Evolutionary conservation across 768 basidiomycete species (phyloP), one percentile per base, ranked within the genome.

Genomic region (Suillus cothurnatus): DNA sequence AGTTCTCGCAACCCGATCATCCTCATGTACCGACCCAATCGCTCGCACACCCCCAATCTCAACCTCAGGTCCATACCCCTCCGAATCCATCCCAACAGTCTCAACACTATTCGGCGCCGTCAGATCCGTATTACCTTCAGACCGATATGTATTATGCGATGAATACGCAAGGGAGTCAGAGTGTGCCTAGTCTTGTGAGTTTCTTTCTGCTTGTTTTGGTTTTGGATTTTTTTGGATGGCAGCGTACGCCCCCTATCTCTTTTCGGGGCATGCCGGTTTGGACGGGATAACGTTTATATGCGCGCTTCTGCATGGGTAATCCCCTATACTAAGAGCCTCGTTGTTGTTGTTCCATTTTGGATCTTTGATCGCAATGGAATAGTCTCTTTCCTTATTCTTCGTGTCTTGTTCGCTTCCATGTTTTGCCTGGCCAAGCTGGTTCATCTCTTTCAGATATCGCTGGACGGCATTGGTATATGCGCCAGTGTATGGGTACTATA

Each of bases 151-250:
- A 68, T 50, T 69, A 69, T 57, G 53, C 64, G 34, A 34, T 52
- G 23, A 59, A 41, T 41, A 19, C 39, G 15, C 75, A 62, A n/a
- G 63, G 63, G 14, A 65, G 55, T 52, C 70, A 47, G 47, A 71
- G 69, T 19, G 17, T 68, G n/a, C 67, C 75, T n/a, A 72, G 73
- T 0, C 66, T 75, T 2, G 74, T 75, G 34, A 67, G 74, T 75
- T 14, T 43, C 56, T 31, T 36, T 61, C 23, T 52, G 4, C 26
- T 28, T 19, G 4, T 52, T 19, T 8, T 19, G 8, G 14, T 15
- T 11, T 28, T 28, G 6, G 14, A 2, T 0, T 39, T 39, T 57
- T 63, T 43, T 49, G 47, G 21, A 45, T 45, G 41, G 43, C 3
- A 9, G 43, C 21, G 21, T 21, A 45, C 43, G 4, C 6, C 43